Percentiles rank a stretch among this genome's conserved stretches.
These are phyloP conservation scores for Tilletiaria anomala DNA, from an alignment of 1,284 basidiomycete species.

Conservation along the genomic window DNA sequence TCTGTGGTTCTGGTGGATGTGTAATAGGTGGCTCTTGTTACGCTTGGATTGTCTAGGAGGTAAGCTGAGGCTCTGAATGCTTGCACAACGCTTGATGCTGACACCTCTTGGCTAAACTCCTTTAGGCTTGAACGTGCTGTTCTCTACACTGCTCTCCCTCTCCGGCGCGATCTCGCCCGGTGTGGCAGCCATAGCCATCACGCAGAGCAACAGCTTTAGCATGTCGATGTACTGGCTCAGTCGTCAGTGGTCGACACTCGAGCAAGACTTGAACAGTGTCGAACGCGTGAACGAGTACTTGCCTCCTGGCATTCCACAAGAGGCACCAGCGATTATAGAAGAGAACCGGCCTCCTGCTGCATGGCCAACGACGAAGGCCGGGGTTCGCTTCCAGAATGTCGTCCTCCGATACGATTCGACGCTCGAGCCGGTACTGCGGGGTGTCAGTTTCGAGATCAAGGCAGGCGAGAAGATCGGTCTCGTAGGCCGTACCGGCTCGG, in stretches of 20 bases:
- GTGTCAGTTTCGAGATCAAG: slow-evolving; percentile 47
- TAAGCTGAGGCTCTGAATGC: no score
- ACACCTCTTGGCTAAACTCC: no score
- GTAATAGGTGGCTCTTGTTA: slow-evolving; percentile 1
- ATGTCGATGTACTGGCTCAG: slow-evolving; percentile 42
- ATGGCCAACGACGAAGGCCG: slow-evolving; percentile 53
- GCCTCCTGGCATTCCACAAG: slow-evolving; percentile 11
- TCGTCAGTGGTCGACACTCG: not conserved
- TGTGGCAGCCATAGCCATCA: slow-evolving; percentile 17
- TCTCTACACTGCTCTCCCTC: not conserved
- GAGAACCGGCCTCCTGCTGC: slow-evolving; percentile 42
- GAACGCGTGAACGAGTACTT: slow-evolving; percentile 76
- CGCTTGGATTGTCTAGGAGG: slow-evolving; percentile 1
- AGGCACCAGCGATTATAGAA: not conserved
- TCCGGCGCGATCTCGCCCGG: slow-evolving; percentile 11
- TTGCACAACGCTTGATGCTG: no score
- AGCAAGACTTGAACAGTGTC: slow-evolving; percentile 47
- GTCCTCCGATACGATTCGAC: slow-evolving; percentile 54
- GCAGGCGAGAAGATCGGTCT: slow-evolving; percentile 3
- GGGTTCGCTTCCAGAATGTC: slow-evolving; percentile 52
- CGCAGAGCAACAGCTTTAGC: slow-evolving; percentile 16
- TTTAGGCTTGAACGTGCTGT: no score
- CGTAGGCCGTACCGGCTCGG: slow-evolving; percentile 1
- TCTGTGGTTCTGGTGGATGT: slow-evolving; percentile 1
- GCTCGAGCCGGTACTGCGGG: slow-evolving; percentile 57